These are phyloP conservation scores for Pholiota conissans DNA, from an alignment of 768 basidiomycete species.

Conservation along the genomic window DNA sequence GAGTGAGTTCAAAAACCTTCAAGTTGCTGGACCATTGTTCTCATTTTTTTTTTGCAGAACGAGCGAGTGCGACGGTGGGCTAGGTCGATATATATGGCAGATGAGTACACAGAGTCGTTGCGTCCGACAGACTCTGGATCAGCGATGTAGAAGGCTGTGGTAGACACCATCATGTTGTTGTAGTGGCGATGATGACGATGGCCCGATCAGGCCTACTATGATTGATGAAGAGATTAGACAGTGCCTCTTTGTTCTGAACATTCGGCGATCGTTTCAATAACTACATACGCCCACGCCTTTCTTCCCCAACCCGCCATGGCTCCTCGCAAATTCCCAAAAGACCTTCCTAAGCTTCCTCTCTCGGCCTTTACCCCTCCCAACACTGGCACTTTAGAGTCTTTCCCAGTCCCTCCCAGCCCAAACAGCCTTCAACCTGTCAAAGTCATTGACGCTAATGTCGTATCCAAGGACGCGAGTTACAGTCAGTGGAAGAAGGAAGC, in stretches of 20 bases:
- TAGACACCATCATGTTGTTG: constrained; percentile 6
- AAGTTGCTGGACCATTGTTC: neutral
- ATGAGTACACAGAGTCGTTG: constrained; percentile 11
- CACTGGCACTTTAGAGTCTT: constrained; percentile 63
- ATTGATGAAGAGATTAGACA: constrained; percentile 22
- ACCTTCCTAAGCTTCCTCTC: constrained; percentile 69
- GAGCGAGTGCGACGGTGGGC: constrained; percentile 36
- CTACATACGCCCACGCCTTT: constrained; percentile 8
- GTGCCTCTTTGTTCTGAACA: constrained; percentile 10
- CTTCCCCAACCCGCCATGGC: constrained; percentile 18
- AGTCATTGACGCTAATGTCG: constrained; percentile 71
- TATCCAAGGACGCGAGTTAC: constrained; percentile 38
- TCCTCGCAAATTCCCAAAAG: constrained; percentile 59
- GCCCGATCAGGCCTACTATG: constrained; percentile 17
- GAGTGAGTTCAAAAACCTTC: constrained; percentile 14
- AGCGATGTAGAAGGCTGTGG: constrained; percentile 6
- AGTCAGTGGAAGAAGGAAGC: constrained; percentile 55
- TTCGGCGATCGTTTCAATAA: constrained; percentile 1
- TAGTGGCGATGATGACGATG: constrained; percentile 14
- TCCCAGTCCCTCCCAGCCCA: constrained; percentile 70
- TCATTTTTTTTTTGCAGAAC: constrained; percentile 10
- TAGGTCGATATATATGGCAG: constrained; percentile 28
- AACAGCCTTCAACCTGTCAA: constrained; percentile 60
- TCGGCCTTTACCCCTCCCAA: constrained; percentile 78
- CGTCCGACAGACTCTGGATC: constrained; percentile 16